These are phyloP conservation scores for Macrocystidia cucumis DNA, from an alignment of 1,284 basidiomycete genomes.

Conservation along the genomic window DNA sequence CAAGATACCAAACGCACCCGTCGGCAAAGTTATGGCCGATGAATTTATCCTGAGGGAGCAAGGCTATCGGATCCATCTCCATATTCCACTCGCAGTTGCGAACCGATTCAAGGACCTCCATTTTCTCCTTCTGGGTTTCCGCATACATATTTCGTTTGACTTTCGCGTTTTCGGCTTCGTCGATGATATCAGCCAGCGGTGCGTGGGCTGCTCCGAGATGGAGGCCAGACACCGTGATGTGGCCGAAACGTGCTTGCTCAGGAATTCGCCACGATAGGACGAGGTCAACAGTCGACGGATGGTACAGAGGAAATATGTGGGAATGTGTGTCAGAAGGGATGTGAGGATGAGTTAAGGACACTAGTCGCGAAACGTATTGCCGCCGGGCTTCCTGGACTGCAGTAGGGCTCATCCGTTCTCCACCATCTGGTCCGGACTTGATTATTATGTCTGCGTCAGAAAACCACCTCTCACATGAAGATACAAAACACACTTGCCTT, in stretches of 20 bases:
- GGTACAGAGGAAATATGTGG: constrained; percentile 72
- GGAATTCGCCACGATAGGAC: constrained; percentile 70
- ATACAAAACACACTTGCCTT: constrained; percentile 26
- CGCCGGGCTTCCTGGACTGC: no score
- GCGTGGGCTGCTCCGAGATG: constrained; percentile 65
- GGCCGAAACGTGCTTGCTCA: constrained; percentile 48
- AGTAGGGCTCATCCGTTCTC: no score
- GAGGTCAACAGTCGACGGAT: constrained; percentile 66
- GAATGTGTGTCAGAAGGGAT: constrained; percentile 48
- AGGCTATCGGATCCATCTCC: constrained; percentile 68
- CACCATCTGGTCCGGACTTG: no score
- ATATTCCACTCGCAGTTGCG: constrained; percentile 67
- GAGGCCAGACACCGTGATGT: constrained; percentile 50
- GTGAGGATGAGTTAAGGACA: constrained; percentile 45
- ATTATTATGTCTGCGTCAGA: not conserved
- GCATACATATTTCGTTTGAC: constrained; percentile 81
- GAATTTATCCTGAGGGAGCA: constrained; percentile 31
- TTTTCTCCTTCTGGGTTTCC: constrained; percentile 73
- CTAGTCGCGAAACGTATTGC: no score
- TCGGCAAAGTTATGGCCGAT: constrained; percentile 56
- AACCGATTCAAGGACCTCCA: constrained; percentile 59
- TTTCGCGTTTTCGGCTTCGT: constrained; percentile 54
- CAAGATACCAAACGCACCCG: constrained; percentile 42
- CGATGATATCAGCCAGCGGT: constrained; percentile 46
- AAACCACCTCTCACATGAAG: no score